phyloP scores from a whole-genome alignment of 495 filamentous ascomycete species.

The Penicillium parvum region DNA sequence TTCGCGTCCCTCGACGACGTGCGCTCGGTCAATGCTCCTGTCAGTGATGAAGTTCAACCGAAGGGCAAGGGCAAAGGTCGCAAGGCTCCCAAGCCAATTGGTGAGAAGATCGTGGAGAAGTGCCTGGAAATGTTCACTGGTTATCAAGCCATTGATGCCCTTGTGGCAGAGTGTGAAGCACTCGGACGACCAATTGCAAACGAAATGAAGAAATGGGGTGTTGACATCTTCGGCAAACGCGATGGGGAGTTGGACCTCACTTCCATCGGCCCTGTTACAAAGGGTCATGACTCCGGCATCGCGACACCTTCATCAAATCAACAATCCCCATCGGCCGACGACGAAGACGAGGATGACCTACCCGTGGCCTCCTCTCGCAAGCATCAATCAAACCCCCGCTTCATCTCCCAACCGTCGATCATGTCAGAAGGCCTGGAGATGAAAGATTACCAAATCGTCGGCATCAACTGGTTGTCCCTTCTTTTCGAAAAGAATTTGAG shows the following conservation, averaged over 20 bases:
- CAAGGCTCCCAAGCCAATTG: conserved; percentile 52
- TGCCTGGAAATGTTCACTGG: conserved; percentile 68
- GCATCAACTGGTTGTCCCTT: conserved; percentile 87
- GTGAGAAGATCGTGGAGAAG: conserved; percentile 68
- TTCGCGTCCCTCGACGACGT: conserved; percentile 62
- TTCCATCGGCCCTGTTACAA: conserved; percentile 45
- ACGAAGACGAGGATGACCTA: conserved; percentile 42
- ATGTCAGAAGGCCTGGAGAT: conserved; percentile 68
- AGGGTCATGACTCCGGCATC: conserved; percentile 64
- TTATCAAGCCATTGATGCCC: conserved; percentile 72
- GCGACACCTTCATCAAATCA: conserved; percentile 60
- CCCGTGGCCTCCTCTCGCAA: conserved; percentile 37
- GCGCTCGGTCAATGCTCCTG: conserved; percentile 52
- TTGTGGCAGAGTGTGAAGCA: conserved; percentile 66
- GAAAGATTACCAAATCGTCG: conserved; percentile 91
- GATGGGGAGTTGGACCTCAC: conserved; percentile 65
- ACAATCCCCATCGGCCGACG: conserved; percentile 31
- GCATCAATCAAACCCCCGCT: conserved; percentile 25
- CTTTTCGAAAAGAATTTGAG: conserved; percentile 73
- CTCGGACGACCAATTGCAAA: conserved; percentile 63
- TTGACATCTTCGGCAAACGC: conserved; percentile 65
- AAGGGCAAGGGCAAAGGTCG: conserved; percentile 44
- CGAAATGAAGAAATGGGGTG: conserved; percentile 72
- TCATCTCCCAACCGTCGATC: conserved; percentile 65
- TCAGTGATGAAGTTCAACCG: conserved; percentile 38